phyloP scores from a whole-genome alignment of 805 yeast species.

The Candida ipomoeae region DNA sequence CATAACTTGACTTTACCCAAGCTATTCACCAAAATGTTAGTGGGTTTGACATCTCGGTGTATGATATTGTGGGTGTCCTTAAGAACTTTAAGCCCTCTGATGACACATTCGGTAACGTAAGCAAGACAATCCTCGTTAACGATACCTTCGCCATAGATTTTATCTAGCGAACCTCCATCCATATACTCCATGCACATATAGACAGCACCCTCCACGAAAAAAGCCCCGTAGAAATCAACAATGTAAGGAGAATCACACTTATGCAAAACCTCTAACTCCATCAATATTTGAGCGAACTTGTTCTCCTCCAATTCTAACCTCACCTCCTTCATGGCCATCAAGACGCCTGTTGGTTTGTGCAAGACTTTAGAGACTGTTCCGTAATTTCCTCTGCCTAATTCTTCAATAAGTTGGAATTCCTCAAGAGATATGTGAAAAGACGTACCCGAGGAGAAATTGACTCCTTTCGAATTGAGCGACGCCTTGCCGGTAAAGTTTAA shows the following conservation, averaged over 20 bases:
- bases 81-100: conserved; percentile 73
- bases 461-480: conserved; percentile 85
- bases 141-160: conserved; percentile 58
- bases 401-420: conserved; percentile 77
- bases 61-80: conserved; percentile 90
- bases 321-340: conserved; percentile 98
- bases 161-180: conserved; percentile 95
- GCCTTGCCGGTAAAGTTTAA: conserved; percentile 92
- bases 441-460: conserved; percentile 84
- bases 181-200: conserved; percentile 97
- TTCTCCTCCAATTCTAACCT: conserved; percentile 88
- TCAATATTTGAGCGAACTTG: conserved; percentile 88
- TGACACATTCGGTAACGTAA: conserved; percentile 72
- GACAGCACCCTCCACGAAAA: conserved; percentile 95
- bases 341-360: conserved; percentile 86
- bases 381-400: conserved; percentile 92
- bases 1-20: conserved; percentile 86
- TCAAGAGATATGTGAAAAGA: conserved; percentile 83
- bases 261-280: conserved; percentile 94
- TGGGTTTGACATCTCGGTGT: conserved; percentile 96
- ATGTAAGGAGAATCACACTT: conserved; percentile 86
- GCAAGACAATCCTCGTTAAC: conserved; percentile 79
- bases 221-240: conserved; percentile 96
- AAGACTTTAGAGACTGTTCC: conserved; percentile 92
- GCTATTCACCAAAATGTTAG: conserved; percentile 80